phyloP scores from a whole-genome alignment of 106 monocot species.

The Allium cepa region DNA sequence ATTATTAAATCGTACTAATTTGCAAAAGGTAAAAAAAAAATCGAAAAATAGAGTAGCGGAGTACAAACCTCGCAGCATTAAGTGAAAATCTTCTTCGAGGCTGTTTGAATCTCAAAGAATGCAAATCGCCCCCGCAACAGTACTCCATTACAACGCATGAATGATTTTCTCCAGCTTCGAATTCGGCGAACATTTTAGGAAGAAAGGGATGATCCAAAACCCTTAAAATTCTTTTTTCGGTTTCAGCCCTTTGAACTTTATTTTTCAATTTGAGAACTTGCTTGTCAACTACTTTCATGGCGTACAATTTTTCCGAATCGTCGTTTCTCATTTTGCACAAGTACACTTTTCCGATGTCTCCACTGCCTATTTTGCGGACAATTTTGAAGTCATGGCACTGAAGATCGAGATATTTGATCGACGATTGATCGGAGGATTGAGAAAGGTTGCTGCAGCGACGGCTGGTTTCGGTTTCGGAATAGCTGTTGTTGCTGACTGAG shows the following conservation, averaged over 20 bases:
- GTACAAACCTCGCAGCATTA: constrained; percentile 28
- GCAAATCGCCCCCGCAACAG: constrained; percentile 90
- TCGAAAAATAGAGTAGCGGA: no score
- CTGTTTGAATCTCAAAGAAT: constrained; percentile 72
- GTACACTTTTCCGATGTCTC: constrained; percentile 82
- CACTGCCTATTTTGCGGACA: constrained; percentile 58
- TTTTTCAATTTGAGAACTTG: constrained; percentile 53
- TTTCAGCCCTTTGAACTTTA: constrained; percentile 62
- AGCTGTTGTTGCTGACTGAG: constrained; percentile 32
- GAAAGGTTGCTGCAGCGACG: constrained; percentile 30
- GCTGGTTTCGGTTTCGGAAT: not conserved
- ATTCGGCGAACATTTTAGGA: constrained; percentile 69
- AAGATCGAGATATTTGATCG: constrained; percentile 6
- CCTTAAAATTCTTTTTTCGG: constrained; percentile 59
- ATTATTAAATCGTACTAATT: no score
- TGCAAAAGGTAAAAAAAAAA: no score
- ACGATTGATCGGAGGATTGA: not conserved
- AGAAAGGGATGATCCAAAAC: constrained; percentile 77
- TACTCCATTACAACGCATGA: constrained; percentile 90
- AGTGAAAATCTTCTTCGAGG: constrained; percentile 63
- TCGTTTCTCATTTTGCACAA: constrained; percentile 51
- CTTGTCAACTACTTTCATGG: constrained; percentile 91
- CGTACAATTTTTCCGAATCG: constrained; percentile 25
- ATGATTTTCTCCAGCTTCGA: constrained; percentile 58
- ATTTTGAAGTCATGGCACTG: constrained; percentile 66